A percentile compares a stretch with the other conserved stretches of the same genome.
Evolutionary conservation across 23 red algal species (phyloP).

Genomic region (Gracilaria gracilis): DNA sequence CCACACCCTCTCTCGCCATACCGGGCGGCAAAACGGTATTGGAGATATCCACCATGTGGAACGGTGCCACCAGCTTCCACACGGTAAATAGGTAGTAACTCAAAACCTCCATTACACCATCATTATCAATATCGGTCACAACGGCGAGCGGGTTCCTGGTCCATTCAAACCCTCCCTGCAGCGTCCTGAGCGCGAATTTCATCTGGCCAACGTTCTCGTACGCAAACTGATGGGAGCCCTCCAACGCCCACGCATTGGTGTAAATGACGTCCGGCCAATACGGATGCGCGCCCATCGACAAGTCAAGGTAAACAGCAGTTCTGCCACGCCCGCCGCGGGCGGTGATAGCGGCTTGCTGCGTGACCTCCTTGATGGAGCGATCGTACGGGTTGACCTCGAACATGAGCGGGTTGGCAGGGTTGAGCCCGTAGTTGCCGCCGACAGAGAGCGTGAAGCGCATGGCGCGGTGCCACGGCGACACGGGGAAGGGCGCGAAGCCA

Average conservation of each 20-base stretch:
- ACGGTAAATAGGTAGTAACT: not conserved
- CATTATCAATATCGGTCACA: constrained; percentile 39
- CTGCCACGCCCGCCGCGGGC: constrained; percentile 13
- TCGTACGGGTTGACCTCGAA: constrained; percentile 17
- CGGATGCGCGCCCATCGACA: constrained; percentile 23
- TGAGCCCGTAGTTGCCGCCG: constrained; percentile 22
- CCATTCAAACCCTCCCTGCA: constrained; percentile 24
- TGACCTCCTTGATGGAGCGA: constrained; percentile 39
- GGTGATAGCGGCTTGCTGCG: not conserved
- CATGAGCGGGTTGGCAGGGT: constrained; percentile 34
- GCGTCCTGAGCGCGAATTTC: not conserved
- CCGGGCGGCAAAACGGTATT: not conserved
- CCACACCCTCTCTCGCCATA: not conserved
- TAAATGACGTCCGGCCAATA: constrained; percentile 39
- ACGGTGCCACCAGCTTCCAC: constrained; percentile 10
- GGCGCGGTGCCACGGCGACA: constrained; percentile 25
- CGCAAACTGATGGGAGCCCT: constrained; percentile 45
- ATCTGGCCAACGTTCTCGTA: constrained; percentile 35
- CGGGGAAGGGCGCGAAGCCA: constrained; percentile 18
- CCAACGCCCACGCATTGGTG: constrained; percentile 20
- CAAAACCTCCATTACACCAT: constrained; percentile 44
- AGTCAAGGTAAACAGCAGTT: constrained; percentile 28
- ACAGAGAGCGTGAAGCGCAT: constrained; percentile 36
- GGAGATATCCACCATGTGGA: constrained; percentile 29
- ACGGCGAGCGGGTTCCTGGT: not conserved